Base-by-base conservation (phyloP, 768 basidiomycete genomes). In the Leucocoprinus birnbaumii region DNA sequence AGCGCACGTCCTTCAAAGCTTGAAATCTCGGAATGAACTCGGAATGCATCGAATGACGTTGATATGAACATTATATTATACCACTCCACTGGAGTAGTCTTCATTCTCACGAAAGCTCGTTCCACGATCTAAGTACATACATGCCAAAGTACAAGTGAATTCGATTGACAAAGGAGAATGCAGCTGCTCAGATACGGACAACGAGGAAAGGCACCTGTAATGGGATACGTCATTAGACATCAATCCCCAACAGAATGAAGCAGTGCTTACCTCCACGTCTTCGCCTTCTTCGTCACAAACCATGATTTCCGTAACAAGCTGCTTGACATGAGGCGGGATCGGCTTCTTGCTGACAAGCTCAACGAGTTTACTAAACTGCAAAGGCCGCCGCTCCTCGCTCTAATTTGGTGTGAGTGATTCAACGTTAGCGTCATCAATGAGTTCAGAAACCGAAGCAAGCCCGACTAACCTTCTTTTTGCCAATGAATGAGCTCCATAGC, bases 311-410 rank as follows among this genome's bases (percentile, higher is more conserved):
- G 94, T 91, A 42, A 96, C 78, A 37, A 98, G 78, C 62, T 93
- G 87, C 65, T 86, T 94, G 56, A 80, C 80, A 65, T 94, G 86
- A 8, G 89, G 82, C 11, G 86, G 86, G 57, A 98, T 81, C 5
- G 93, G 84, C 73, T 95, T 98, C 84, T 92, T 98, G 77, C 90
- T 94, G 54, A 99, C 94, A 52, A 80, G 80, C 69, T 98, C 96
- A 9, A 96, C 94, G 25, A 99, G 78, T 58, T 87, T 85, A 68
- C 86, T 91, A 74, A 99, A 92, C 64, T 82, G 87, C 92, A 97
- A 89, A 5, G 83, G 80, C 59, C 96, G 68, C 50, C 95, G 80
- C 66, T 96, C 94, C 44, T 92, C 85, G 63, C 88, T 88, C 94
- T 96, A 52, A 3, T 31, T 6, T 34, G 55, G 34, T 14, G 21